These are phyloP conservation scores for Chimonanthus praecox DNA, from an alignment of 164 flowering plant species.

Conservation along the genomic window DNA sequence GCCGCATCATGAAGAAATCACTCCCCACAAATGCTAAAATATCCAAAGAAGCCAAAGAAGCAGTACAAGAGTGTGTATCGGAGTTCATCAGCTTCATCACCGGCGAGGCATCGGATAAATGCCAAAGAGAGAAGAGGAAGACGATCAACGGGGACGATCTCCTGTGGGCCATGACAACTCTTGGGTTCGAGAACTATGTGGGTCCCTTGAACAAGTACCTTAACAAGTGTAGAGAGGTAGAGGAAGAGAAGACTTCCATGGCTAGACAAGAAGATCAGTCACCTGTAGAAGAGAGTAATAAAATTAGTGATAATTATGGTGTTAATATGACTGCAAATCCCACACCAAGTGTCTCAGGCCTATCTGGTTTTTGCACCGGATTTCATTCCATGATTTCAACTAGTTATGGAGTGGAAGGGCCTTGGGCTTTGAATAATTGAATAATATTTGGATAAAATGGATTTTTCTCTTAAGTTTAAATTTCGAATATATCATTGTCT, in stretches of 20 bases:
- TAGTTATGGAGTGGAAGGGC: slow-evolving; percentile 2
- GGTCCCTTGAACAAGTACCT: slow-evolving; percentile 32
- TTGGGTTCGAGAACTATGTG: slow-evolving; percentile 41
- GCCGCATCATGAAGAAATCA: slow-evolving; percentile 39
- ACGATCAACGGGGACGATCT: slow-evolving; percentile 5
- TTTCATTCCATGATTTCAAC: slow-evolving; percentile 12
- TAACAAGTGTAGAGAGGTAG: slow-evolving; percentile 33
- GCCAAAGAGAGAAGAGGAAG: slow-evolving; percentile 39
- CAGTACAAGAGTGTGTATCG: slow-evolving; percentile 44
- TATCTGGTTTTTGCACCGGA: slow-evolving; percentile 13
- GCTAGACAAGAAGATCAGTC: slow-evolving; percentile 23
- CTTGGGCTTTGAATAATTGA: not conserved
- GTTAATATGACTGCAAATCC: not conserved
- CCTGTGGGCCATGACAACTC: slow-evolving; percentile 43
- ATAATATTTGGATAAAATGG: no score
- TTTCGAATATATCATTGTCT: no score
- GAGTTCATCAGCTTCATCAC: slow-evolving; percentile 10
- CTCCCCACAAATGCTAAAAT: slow-evolving; percentile 39
- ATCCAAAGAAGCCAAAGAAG: slow-evolving; percentile 43
- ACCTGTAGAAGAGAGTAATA: not conserved
- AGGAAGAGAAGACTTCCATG: slow-evolving; percentile 31
- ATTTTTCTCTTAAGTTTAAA: no score
- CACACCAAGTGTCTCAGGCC: not conserved
- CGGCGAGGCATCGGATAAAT: slow-evolving; percentile 45
- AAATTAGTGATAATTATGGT: not conserved